These are phyloP conservation scores for Pestalotiopsis sp. DNA, from an alignment of 2,329 filamentous ascomycete genomes.

Conservation along the genomic window DNA sequence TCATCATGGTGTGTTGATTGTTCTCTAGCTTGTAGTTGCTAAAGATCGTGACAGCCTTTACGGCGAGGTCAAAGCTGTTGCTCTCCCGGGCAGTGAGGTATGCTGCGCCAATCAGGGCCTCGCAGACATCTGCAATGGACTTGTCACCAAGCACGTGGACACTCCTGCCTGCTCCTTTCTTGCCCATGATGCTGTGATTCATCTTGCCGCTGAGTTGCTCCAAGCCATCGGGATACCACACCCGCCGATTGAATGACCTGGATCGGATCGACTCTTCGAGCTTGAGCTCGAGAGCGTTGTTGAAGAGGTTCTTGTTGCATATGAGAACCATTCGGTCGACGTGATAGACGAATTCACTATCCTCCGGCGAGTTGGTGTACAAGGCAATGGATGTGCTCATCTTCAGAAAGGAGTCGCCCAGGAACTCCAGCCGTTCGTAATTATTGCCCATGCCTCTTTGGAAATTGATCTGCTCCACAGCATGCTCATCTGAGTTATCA, in stretches of 20 bases:
- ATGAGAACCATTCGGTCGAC: slow-evolving; percentile 88
- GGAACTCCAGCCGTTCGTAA: slow-evolving; percentile 91
- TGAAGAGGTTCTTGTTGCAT: slow-evolving; percentile 88
- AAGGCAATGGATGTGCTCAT: slow-evolving; percentile 91
- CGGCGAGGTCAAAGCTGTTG: slow-evolving; percentile 57
- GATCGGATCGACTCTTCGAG: slow-evolving; percentile 79
- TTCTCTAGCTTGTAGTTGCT: slow-evolving; percentile 53
- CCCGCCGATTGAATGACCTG: slow-evolving; percentile 76
- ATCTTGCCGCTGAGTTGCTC: slow-evolving; percentile 74
- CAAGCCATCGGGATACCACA: slow-evolving; percentile 87
- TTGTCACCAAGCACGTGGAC: slow-evolving; percentile 81
- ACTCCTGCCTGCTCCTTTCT: slow-evolving; percentile 49
- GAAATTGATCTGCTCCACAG: slow-evolving; percentile 69
- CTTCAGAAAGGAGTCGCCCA: slow-evolving; percentile 93
- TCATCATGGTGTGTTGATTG: slow-evolving; percentile 68
- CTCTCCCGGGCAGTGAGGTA: slow-evolving; percentile 53
- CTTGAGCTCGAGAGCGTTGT: slow-evolving; percentile 69
- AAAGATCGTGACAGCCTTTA: slow-evolving; percentile 67
- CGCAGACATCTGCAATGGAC: slow-evolving; percentile 90
- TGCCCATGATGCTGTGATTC: slow-evolving; percentile 63
- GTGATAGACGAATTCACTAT: slow-evolving; percentile 85
- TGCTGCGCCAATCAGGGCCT: slow-evolving; percentile 89
- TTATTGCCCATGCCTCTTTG: slow-evolving; percentile 89
- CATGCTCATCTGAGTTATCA: slow-evolving; percentile 77
- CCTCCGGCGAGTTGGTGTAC: slow-evolving; percentile 74